phyloP scores from a whole-genome alignment of 371 early-diverging fungal species.

The Mucor mucedo region DNA sequence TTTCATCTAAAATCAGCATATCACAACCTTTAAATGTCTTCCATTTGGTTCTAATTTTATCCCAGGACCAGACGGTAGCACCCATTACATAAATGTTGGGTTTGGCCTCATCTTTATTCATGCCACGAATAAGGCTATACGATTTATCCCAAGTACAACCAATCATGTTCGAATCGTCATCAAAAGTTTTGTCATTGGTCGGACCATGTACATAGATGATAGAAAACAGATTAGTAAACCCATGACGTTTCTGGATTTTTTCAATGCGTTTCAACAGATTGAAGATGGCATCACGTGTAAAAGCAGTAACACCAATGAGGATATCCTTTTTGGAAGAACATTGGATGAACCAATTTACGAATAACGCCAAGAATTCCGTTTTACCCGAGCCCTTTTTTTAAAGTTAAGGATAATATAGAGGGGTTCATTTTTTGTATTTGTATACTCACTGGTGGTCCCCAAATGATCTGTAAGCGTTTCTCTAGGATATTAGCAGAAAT shows the following conservation, averaged over 20 bases:
- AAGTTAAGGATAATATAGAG: not conserved
- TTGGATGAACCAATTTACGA: constrained; percentile 51
- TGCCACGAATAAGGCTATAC: constrained; percentile 2
- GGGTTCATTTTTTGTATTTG: not conserved
- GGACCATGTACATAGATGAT: constrained; percentile 13
- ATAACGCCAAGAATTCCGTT: constrained; percentile 59
- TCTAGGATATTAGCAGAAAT: constrained; percentile 45
- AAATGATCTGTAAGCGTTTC: constrained; percentile 56
- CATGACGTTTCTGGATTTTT: constrained; percentile 34
- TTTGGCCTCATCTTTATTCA: not conserved
- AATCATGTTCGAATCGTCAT: constrained; percentile 1
- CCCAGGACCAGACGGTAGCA: constrained; percentile 64
- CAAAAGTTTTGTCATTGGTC: not conserved
- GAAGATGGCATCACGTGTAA: constrained; percentile 57
- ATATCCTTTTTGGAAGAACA: constrained; percentile 32
- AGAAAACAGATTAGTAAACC: constrained; percentile 9
- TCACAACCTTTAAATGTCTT: constrained; percentile 39
- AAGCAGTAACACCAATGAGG: constrained; percentile 61
- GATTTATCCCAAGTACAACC: constrained; percentile 15
- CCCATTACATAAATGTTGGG: constrained; percentile 46
- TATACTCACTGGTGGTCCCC: constrained; percentile 65
- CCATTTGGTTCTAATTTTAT: constrained; percentile 43
- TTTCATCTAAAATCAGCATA: constrained; percentile 65
- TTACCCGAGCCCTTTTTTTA: constrained; percentile 61
- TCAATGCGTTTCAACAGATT: constrained; percentile 52